Percentiles rank a stretch among this genome's conserved stretches.
phyloP scores from a whole-genome alignment of 257 asterid genomes.

The Solanum peruvianum region DNA sequence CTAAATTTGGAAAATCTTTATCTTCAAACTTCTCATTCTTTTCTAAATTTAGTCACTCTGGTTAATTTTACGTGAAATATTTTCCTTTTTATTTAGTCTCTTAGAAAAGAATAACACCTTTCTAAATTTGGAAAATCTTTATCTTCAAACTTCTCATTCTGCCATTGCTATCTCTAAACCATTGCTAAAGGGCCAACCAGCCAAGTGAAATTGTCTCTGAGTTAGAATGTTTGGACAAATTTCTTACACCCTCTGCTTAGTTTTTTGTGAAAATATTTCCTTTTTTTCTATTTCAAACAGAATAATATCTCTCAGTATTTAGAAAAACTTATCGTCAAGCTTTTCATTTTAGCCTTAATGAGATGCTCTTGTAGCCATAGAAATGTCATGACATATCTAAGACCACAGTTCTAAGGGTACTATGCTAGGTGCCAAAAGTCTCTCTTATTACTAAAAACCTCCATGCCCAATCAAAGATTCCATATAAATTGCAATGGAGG shows the following conservation, averaged over 20 bases:
- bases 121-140: not conserved
- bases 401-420: not conserved
- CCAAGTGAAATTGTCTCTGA: not conserved
- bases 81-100: not conserved
- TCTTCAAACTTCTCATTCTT: not conserved
- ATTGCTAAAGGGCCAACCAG: not conserved
- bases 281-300: not conserved
- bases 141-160: not conserved
- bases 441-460: not conserved
- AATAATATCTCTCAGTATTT: not conserved
- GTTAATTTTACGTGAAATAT: not conserved
- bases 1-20: not conserved
- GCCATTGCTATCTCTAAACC: not conserved
- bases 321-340: not conserved
- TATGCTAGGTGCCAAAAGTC: not conserved
- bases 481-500: not conserved
- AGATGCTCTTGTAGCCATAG: not conserved
- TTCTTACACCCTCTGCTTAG: not conserved
- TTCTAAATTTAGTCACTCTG: not conserved
- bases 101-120: not conserved
- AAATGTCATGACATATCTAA: not conserved
- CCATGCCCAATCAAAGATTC: not conserved
- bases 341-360: not conserved
- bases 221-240: not conserved
- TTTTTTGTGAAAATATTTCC: not conserved